Base-by-base conservation (phyloP, 2,329 filamentous ascomycete species). In the Diaporthe aspalathi region DNA sequence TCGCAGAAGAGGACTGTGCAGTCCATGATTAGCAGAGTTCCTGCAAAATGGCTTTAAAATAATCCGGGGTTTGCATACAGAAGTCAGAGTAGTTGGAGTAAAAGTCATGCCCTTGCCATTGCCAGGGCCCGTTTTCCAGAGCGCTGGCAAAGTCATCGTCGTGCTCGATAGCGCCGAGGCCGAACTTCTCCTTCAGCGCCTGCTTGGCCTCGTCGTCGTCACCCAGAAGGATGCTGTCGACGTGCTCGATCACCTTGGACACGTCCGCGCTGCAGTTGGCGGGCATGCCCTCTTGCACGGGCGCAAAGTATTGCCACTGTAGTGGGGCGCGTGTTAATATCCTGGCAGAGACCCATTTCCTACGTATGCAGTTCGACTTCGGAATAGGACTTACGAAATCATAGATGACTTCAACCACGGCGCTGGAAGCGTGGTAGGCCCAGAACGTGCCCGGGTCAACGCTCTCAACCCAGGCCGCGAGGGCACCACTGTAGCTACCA, bases 391-490 rank as follows among this genome's bases (percentile, higher is more conserved):
- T 72, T 50, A 73, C 72, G 75, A 89, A 86, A 63, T 86, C 83
- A 9, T 81, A 79, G 24, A 89, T 80, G 0, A 85, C 81, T 77
- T 90, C 78, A 0, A 89, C 88, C 1, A 87, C 85, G 1, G 86
- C 88, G 75, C 85, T 88, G 14, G 86, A 87, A 24, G 87, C 84
- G 73, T 87, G 85, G 75, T 89, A 89, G 0, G 87, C 86, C 87
- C 87, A 89, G 77, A 86, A 87, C 0, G 86, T 89, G n/a, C 85
- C 88, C 0, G 87, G 86, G 12, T 84, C 83, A 20, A 84, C 79
- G 16, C 81, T 80, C 29, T 84, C 84, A 5, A 84, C 83, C 87
- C 87, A 89, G 0, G 83, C 87, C 1, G 87, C 78, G 57, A 90
- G 80, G 0, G 87, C 87, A 62, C 87, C 88, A 35, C 84, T 83